Percentiles rank a stretch among this genome's conserved stretches.
These are phyloP conservation scores for Penicillium sp. DNA, from an alignment of 2,329 filamentous ascomycete genomes.

Conservation along the genomic window DNA sequence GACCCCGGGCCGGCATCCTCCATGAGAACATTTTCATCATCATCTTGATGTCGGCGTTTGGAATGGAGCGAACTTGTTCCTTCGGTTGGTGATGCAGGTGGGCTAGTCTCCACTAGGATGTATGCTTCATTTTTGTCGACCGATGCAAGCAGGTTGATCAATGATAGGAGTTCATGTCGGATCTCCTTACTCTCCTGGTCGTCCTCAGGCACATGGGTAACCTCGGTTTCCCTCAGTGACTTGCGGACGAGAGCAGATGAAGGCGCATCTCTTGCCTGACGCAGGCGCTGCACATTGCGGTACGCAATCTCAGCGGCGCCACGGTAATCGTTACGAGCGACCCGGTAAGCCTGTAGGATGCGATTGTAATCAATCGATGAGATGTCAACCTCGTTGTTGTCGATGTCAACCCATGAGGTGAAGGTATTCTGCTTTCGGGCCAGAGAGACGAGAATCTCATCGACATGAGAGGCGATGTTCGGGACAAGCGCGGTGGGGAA, in stretches of 20 bases:
- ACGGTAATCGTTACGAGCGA: constrained; percentile 77
- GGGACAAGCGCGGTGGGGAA: constrained; percentile 62
- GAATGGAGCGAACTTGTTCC: constrained; percentile 37
- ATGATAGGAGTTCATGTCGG: constrained; percentile 68
- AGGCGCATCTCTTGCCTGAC: constrained; percentile 30
- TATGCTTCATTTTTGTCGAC: constrained; percentile 78
- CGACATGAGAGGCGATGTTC: constrained; percentile 69
- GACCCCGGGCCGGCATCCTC: constrained; percentile 29
- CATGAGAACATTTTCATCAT: constrained; percentile 35
- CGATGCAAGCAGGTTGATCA: constrained; percentile 89
- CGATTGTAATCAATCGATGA: constrained; percentile 69
- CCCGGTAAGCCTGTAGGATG: constrained; percentile 85
- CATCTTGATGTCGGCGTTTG: constrained; percentile 40
- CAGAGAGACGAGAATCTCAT: constrained; percentile 67
- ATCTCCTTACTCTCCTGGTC: constrained; percentile 50
- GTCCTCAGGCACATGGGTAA: constrained; percentile 27
- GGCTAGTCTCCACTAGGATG: constrained; percentile 49
- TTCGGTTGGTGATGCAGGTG: constrained; percentile 8
- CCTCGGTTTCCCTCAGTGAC: constrained; percentile 29
- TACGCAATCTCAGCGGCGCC: constrained; percentile 60
- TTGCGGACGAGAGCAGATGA: constrained; percentile 33
- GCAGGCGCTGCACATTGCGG: constrained; percentile 50
- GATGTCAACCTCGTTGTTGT: constrained; percentile 26
- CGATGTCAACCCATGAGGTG: constrained; percentile 36
- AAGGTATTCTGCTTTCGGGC: constrained; percentile 65